Evolutionary conservation across 129 eudicot species (phyloP).

Genomic region (Flaveria brownii): DNA sequence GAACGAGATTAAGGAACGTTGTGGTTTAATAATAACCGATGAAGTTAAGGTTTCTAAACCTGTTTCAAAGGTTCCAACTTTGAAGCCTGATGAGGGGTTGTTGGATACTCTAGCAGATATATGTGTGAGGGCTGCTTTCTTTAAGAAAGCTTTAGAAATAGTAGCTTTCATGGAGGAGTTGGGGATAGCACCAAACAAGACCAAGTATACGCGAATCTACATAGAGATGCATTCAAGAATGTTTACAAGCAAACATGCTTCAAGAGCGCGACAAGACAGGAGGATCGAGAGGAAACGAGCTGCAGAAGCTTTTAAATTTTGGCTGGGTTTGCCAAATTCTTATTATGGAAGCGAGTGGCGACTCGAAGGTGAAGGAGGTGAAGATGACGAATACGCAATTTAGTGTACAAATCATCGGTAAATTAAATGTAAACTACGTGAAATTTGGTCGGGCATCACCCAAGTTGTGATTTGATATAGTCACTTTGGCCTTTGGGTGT

Average conservation of each 20-base stretch:
- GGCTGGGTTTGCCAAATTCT: slow-evolving; percentile 93
- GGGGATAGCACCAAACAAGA: slow-evolving; percentile 82
- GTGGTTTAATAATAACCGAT: slow-evolving; percentile 35
- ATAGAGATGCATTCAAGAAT: slow-evolving; percentile 99
- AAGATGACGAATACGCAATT: slow-evolving; percentile 44
- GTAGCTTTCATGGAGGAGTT: slow-evolving; percentile 96
- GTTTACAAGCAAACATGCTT: slow-evolving; percentile 98
- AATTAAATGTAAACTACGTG: slow-evolving; percentile 1
- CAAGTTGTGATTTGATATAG: background rate
- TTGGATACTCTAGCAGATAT: slow-evolving; percentile 95
- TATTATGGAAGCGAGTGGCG: slow-evolving; percentile 96
- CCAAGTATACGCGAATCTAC: slow-evolving; percentile 80
- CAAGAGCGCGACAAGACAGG: slow-evolving; percentile 87
- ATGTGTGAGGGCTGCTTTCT: slow-evolving; percentile 96
- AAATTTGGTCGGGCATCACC: background rate
- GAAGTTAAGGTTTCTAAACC: slow-evolving; percentile 33
- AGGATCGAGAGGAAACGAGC: slow-evolving; percentile 85
- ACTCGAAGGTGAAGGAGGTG: slow-evolving; percentile 54
- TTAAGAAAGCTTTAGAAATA: slow-evolving; percentile 91
- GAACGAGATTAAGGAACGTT: slow-evolving; percentile 91
- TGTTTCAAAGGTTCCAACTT: slow-evolving; percentile 41
- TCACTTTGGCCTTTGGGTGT: background rate
- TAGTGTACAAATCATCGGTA: background rate
- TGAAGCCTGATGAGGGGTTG: slow-evolving; percentile 87
- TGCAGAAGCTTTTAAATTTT: slow-evolving; percentile 97